Evolutionary conservation across 768 basidiomycete genomes (phyloP).

Genomic region (Porpolomopsis calyptriformis): DNA sequence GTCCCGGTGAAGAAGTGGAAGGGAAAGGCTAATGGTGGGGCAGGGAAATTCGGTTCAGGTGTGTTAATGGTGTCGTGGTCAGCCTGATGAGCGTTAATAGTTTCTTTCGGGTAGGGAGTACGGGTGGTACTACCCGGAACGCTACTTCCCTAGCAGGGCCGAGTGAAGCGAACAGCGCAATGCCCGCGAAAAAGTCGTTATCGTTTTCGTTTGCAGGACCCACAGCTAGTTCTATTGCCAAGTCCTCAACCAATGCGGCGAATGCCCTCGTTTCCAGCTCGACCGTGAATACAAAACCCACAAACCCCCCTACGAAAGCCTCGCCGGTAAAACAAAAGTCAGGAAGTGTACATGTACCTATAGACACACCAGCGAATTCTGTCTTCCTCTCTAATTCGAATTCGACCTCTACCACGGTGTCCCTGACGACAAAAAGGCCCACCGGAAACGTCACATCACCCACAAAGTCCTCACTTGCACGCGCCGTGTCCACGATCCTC

Average conservation of each 20-base stretch:
- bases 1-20: conserved; percentile 20
- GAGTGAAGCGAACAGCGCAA: too few relatives aligned
- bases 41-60: not conserved
- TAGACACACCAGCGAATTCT: not conserved
- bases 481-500: conserved; percentile 11
- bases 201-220: too few relatives aligned
- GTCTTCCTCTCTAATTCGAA: not conserved
- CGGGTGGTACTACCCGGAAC: too few relatives aligned
- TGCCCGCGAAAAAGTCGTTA: too few relatives aligned
- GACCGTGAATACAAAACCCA: conserved; percentile 1
- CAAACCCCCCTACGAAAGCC: not conserved
- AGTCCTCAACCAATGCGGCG: not conserved
- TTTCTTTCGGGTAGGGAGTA: too few relatives aligned
- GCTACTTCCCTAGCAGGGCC: too few relatives aligned
- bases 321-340: not conserved
- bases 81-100: too few relatives aligned
- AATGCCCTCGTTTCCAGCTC: too few relatives aligned
- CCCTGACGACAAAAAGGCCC: not conserved
- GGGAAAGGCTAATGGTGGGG: not conserved
- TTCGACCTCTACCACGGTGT: not conserved
- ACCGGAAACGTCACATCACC: conserved; percentile 17
- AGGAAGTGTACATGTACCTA: not conserved
- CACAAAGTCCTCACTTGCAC: conserved; percentile 4
- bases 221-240: too few relatives aligned
- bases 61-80: too few relatives aligned